A percentile compares a stretch with the other conserved stretches of the same genome.
phyloP scores from a whole-genome alignment of 306 rosid genomes.

The Medicago lupulina region DNA sequence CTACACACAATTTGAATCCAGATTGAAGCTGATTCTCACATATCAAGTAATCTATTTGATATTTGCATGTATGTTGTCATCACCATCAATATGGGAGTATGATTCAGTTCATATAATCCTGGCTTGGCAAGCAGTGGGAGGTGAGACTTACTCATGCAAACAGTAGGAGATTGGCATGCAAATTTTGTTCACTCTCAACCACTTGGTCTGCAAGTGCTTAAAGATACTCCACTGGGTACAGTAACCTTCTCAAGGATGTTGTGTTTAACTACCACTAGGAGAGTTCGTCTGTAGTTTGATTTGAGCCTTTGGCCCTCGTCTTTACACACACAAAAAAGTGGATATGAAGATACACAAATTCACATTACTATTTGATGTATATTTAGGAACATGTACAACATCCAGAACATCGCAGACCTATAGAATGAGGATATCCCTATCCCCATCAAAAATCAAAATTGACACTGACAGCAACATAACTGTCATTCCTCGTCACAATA shows the following conservation, averaged over 20 bases:
- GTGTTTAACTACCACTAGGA: not conserved
- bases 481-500: constrained; percentile 16
- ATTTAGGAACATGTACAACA: constrained; percentile 41
- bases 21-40: no score
- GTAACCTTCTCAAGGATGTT: not conserved
- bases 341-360: constrained; percentile 32
- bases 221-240: not conserved
- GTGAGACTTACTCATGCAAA: no score
- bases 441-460: constrained; percentile 29
- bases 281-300: not conserved
- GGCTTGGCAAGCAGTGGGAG: no score
- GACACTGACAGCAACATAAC: constrained; percentile 34
- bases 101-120: no score
- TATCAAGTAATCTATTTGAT: no score
- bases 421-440: constrained; percentile 37
- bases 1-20: no score
- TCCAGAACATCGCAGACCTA: constrained; percentile 39
- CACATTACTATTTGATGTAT: constrained; percentile 30
- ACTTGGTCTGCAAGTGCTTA: not conserved
- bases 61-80: no score
- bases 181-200: not conserved
- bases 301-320: not conserved
- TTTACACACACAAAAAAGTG: not conserved
- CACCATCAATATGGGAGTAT: no score
- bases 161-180: not conserved